Conservation (phyloP, 129 eudicot species). For the Escallonia herrerae region DNA sequence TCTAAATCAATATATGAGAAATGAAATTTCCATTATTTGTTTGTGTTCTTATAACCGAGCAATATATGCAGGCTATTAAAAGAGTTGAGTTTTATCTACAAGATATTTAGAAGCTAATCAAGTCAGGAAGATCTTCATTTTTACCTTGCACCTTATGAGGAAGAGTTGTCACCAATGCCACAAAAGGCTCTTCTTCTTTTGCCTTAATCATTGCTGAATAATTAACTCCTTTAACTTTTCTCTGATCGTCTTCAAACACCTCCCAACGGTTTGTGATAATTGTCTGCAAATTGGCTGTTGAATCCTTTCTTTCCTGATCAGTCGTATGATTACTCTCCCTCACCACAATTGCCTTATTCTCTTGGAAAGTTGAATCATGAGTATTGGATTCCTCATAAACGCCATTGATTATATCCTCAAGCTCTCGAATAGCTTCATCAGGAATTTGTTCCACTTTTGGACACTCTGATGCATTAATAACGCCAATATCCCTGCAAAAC, state of each 20-base stretch:
- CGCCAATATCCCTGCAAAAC: slow-evolving; percentile 54
- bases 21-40: too few relatives aligned
- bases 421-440: slow-evolving; percentile 40
- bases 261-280: slow-evolving; percentile 61
- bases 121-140: slow-evolving; percentile 37
- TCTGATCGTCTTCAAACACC: slow-evolving; percentile 51
- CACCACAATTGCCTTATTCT: slow-evolving; percentile 18
- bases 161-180: neutral
- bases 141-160: neutral
- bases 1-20: too few relatives aligned
- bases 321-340: slow-evolving; percentile 1
- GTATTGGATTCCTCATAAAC: neutral
- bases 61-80: too few relatives aligned
- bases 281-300: slow-evolving; percentile 28
- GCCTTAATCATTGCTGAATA: neutral
- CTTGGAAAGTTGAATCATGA: slow-evolving; percentile 5
- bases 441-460: slow-evolving; percentile 40
- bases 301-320: slow-evolving; percentile 5
- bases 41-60: too few relatives aligned
- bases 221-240: neutral
- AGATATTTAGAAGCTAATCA: slow-evolving; percentile 35
- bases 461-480: slow-evolving; percentile 36
- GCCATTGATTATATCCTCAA: slow-evolving; percentile 36
- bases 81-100: too few relatives aligned
- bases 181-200: slow-evolving; percentile 5